Percentiles rank a stretch among this genome's conserved stretches.
Conservation (phyloP, 768 basidiomycete species). For the Russula griseocarnosa region DNA sequence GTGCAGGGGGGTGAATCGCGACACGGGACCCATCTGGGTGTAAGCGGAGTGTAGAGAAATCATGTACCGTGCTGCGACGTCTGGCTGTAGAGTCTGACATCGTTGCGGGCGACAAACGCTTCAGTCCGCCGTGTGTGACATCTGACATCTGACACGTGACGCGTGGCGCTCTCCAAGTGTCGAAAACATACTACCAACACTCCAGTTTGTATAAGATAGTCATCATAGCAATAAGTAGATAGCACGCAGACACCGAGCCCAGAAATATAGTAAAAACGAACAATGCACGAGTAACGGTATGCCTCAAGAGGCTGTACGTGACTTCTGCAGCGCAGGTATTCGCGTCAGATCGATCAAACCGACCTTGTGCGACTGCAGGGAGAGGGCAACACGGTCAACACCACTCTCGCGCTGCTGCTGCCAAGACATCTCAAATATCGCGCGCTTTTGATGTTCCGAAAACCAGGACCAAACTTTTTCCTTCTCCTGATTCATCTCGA, state of each 20-base stretch:
- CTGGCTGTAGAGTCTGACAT: background rate
- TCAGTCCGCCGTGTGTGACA: too few species aligned
- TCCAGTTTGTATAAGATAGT: too few species aligned
- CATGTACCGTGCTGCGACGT: slow-evolving; percentile 56
- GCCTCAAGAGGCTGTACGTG: slow-evolving; percentile 5
- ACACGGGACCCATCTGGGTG: slow-evolving; percentile 64
- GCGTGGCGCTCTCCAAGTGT: too few species aligned
- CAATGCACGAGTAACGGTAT: background rate
- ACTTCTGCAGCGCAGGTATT: slow-evolving; percentile 37
- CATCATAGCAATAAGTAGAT: background rate
- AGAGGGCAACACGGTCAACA: slow-evolving; percentile 59
- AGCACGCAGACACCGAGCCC: background rate
- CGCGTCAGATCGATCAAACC: slow-evolving; percentile 60
- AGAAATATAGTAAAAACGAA: too few species aligned
- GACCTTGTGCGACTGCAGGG: slow-evolving; percentile 63
- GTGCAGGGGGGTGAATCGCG: slow-evolving; percentile 34
- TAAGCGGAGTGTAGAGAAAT: slow-evolving; percentile 59
- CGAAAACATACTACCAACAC: too few species aligned
- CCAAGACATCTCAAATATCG: slow-evolving; percentile 29
- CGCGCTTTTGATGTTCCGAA: slow-evolving; percentile 23
- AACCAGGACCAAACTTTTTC: slow-evolving; percentile 29
- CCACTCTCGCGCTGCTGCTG: slow-evolving; percentile 32
- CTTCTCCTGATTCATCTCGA: slow-evolving; percentile 6
- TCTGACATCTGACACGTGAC: too few species aligned
- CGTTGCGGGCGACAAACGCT: background rate